Evolutionary conservation across 1,284 basidiomycete genomes (phyloP).

Genomic region (Cryptococcus wingfieldii): DNA sequence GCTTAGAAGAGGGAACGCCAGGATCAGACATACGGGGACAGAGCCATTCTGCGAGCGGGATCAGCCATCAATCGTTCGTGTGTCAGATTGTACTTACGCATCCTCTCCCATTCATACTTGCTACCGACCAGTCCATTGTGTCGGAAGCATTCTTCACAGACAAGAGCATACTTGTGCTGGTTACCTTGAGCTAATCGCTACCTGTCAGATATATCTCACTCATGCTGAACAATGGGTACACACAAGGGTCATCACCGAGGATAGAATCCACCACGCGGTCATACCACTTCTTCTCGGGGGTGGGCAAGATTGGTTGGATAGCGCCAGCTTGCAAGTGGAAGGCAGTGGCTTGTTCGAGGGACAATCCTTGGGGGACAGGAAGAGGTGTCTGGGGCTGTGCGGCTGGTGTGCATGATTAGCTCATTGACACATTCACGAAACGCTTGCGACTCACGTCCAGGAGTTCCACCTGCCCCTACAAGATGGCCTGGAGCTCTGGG

Average conservation of each 20-base stretch:
- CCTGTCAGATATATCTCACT: background rate
- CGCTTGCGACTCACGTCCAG: slow-evolving; percentile 26
- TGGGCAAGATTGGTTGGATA: slow-evolving; percentile 50
- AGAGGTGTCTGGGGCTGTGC: slow-evolving; percentile 19
- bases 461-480: slow-evolving; percentile 34
- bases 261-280: slow-evolving; percentile 82
- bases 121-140: slow-evolving; percentile 91
- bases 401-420: background rate
- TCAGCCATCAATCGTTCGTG: slow-evolving; percentile 1
- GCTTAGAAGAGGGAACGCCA: background rate
- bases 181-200: slow-evolving; percentile 38
- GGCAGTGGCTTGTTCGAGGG: slow-evolving; percentile 42
- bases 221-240: slow-evolving; percentile 26
- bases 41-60: slow-evolving; percentile 39
- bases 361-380: slow-evolving; percentile 31
- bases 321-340: slow-evolving; percentile 42
- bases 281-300: slow-evolving; percentile 75
- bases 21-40: slow-evolving; percentile 31
- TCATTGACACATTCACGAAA: background rate
- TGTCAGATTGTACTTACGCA: slow-evolving; percentile 61
- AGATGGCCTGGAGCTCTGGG: slow-evolving; percentile 43
- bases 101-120: slow-evolving; percentile 77
- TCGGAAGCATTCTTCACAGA: slow-evolving; percentile 85
- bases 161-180: slow-evolving; percentile 75
- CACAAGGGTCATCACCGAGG: slow-evolving; percentile 72